Percentiles rank a stretch among this genome's conserved stretches.
These are phyloP conservation scores for Aureobasidium leucospermi DNA, from an alignment of 2,329 filamentous ascomycete species.

Conservation along the genomic window DNA sequence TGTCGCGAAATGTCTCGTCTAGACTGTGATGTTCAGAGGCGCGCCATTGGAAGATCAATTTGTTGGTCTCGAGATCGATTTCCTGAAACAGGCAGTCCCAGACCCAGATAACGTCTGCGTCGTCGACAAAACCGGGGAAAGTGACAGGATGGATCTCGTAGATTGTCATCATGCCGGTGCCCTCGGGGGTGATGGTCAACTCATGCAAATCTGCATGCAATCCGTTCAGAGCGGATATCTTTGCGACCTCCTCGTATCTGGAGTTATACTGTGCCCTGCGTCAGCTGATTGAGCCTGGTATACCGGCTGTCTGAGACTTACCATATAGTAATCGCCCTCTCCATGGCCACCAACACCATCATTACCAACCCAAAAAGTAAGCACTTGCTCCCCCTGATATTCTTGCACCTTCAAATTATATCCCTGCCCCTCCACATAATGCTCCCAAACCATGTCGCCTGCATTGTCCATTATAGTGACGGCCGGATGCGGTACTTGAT, in stretches of 20 bases:
- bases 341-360: slow-evolving; percentile 29
- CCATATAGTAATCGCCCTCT: slow-evolving; percentile 22
- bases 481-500: slow-evolving; percentile 14
- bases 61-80: slow-evolving; percentile 32
- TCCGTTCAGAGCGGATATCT: slow-evolving; percentile 27
- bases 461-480: slow-evolving; percentile 23
- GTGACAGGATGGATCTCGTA: slow-evolving; percentile 32
- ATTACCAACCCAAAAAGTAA: slow-evolving; percentile 34
- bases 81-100: slow-evolving; percentile 40
- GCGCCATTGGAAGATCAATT: slow-evolving; percentile 35
- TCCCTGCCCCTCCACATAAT: slow-evolving; percentile 25
- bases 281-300: not conserved
- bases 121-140: slow-evolving; percentile 18
- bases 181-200: slow-evolving; percentile 35
- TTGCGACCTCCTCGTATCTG: slow-evolving; percentile 29
- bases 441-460: slow-evolving; percentile 26
- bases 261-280: slow-evolving; percentile 18
- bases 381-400: slow-evolving; percentile 28
- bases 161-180: slow-evolving; percentile 37
- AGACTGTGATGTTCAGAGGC: slow-evolving; percentile 29
- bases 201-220: slow-evolving; percentile 37
- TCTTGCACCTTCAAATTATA: slow-evolving; percentile 30
- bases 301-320: slow-evolving; percentile 20
- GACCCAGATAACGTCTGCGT: not conserved
- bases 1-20: not conserved